Conservation (phyloP, 192 early-diverging fungal species). For the Backusella australiensis region DNA sequence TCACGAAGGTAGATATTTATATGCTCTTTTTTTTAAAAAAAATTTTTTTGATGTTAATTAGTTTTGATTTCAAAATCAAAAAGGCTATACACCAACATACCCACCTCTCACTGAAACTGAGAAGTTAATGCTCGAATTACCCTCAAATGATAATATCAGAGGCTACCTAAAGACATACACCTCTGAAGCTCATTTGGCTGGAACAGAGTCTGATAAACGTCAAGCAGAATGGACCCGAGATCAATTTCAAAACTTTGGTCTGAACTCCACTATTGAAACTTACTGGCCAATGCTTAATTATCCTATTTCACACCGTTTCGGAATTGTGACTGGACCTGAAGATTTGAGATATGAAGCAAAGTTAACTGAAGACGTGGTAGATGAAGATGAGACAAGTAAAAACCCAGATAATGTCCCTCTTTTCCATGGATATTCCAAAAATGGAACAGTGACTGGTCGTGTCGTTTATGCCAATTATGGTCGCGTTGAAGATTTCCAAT, state of each 20-base stretch:
- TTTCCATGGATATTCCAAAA: conserved; percentile 61
- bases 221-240: conserved; percentile 57
- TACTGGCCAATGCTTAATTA: conserved; percentile 61
- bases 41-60: background rate
- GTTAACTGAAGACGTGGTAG: conserved; percentile 52
- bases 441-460: conserved; percentile 55
- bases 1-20: background rate
- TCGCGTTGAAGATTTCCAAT: conserved; percentile 51
- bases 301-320: conserved; percentile 51
- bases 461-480: conserved; percentile 72
- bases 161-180: conserved; percentile 51
- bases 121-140: conserved; percentile 9
- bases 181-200: conserved; percentile 58
- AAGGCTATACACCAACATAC: background rate
- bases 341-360: conserved; percentile 49
- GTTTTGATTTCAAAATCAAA: background rate
- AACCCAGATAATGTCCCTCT: conserved; percentile 54
- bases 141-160: conserved; percentile 34
- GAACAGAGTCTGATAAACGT: conserved; percentile 41
- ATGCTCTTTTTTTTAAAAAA: background rate
- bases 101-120: conserved; percentile 10
- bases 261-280: conserved; percentile 53
- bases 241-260: conserved; percentile 49
- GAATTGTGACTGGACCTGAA: conserved; percentile 46
- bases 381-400: conserved; percentile 58